phyloP scores from a whole-genome alignment of 768 basidiomycete genomes.

The Multifurca ochricompacta region DNA sequence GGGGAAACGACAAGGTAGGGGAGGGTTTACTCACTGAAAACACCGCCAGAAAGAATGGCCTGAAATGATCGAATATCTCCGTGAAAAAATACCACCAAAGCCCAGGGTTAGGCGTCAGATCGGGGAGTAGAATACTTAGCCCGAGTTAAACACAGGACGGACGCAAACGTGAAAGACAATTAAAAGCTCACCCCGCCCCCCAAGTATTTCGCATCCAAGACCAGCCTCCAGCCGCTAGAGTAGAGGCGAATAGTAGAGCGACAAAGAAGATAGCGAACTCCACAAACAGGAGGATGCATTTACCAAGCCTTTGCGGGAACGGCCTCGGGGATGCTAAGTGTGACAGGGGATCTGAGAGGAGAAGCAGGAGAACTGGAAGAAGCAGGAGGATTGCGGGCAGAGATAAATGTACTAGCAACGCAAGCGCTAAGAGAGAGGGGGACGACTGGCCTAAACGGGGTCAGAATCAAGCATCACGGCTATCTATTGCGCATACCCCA shows the following conservation, averaged over 20 bases:
- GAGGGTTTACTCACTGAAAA: slow-evolving; percentile 61
- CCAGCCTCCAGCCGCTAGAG: slow-evolving; percentile 51
- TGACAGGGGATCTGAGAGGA: slow-evolving; percentile 54
- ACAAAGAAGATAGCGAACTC: slow-evolving; percentile 48
- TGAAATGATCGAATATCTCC: slow-evolving; percentile 98
- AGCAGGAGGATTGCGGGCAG: slow-evolving; percentile 64
- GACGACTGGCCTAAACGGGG: slow-evolving; percentile 45
- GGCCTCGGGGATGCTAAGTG: slow-evolving; percentile 54
- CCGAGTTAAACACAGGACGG: slow-evolving; percentile 6
- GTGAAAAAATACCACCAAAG: slow-evolving; percentile 99
- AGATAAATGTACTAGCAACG: slow-evolving; percentile 65
- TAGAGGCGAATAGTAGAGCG: slow-evolving; percentile 43
- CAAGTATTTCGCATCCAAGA: slow-evolving; percentile 73
- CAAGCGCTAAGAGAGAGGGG: slow-evolving; percentile 54
- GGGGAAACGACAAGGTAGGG: not conserved
- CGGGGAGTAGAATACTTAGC: slow-evolving; percentile 68
- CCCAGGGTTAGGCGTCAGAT: slow-evolving; percentile 89
- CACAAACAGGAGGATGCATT: slow-evolving; percentile 31
- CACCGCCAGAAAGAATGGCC: slow-evolving; percentile 90
- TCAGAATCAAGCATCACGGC: not conserved
- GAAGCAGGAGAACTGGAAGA: slow-evolving; percentile 58
- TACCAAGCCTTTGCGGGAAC: slow-evolving; percentile 21
- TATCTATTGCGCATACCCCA: slow-evolving; percentile 38
- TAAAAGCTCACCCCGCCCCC: slow-evolving; percentile 64
- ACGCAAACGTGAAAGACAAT: not conserved